These are phyloP conservation scores for Thelonectria blattea DNA, from an alignment of 2,329 filamentous ascomycete genomes.

Conservation along the genomic window DNA sequence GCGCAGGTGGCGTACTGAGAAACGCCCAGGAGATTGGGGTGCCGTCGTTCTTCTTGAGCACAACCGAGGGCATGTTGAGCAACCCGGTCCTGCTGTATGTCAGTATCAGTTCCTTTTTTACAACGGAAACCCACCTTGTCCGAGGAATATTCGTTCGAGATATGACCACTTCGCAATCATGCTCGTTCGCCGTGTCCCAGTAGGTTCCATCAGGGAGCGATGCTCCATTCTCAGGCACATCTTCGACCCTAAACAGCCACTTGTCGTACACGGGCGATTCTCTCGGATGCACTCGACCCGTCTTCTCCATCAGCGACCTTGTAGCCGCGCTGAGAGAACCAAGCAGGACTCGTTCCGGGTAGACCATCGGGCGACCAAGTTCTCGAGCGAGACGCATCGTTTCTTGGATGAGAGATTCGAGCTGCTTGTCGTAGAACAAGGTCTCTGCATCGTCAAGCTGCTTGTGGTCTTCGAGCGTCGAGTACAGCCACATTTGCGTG, in stretches of 20 bases:
- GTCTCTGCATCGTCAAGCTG: slow-evolving; percentile 15
- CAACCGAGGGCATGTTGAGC: slow-evolving; percentile 52
- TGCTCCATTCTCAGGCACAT: slow-evolving; percentile 47
- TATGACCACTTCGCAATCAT: slow-evolving; percentile 63
- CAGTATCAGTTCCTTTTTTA: background rate
- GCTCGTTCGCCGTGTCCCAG: slow-evolving; percentile 60
- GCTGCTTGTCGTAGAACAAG: slow-evolving; percentile 40
- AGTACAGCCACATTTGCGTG: slow-evolving; percentile 70
- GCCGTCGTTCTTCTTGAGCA: slow-evolving; percentile 53
- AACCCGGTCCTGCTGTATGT: slow-evolving; percentile 47
- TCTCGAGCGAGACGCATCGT: slow-evolving; percentile 37
- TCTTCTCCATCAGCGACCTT: slow-evolving; percentile 32
- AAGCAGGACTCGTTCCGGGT: slow-evolving; percentile 44
- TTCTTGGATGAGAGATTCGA: slow-evolving; percentile 41
- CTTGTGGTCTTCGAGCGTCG: slow-evolving; percentile 51
- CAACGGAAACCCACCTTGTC: slow-evolving; percentile 48
- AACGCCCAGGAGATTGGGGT: slow-evolving; percentile 70
- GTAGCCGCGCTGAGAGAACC: slow-evolving; percentile 44
- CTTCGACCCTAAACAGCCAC: slow-evolving; percentile 61
- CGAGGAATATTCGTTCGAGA: slow-evolving; percentile 63
- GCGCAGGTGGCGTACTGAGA: slow-evolving; percentile 45
- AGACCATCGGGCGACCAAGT: slow-evolving; percentile 27
- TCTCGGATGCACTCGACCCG: slow-evolving; percentile 37
- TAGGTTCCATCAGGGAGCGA: slow-evolving; percentile 53
- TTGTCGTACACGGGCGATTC: slow-evolving; percentile 53